phyloP scores from a whole-genome alignment of 352 stramenopile genomes.

The Phytophthora fragariae region DNA sequence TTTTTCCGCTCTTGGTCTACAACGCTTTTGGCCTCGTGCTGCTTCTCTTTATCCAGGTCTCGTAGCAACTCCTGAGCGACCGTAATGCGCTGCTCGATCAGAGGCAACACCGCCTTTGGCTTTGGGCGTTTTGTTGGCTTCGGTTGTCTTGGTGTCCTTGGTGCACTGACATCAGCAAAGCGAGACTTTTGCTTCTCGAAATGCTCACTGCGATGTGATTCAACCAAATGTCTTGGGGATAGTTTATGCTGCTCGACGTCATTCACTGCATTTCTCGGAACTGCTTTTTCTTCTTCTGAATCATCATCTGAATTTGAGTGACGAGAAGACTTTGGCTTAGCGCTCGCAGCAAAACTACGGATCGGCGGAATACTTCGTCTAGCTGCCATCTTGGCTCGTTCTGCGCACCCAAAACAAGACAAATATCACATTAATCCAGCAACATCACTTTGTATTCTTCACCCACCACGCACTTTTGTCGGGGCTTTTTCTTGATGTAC shows the following conservation, averaged over 20 bases:
- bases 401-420: conserved; percentile 4
- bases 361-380: conserved; percentile 20
- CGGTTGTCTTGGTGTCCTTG: neutral
- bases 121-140: conserved; percentile 7
- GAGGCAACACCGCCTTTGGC: conserved; percentile 4
- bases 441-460: neutral
- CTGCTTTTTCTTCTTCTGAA: conserved; percentile 31
- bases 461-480: conserved; percentile 1
- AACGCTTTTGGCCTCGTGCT: neutral
- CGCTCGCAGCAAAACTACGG: conserved; percentile 14
- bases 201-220: neutral
- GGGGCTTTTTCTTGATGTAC: neutral
- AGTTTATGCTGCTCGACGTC: neutral
- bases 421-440: neutral
- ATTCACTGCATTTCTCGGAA: conserved; percentile 8
- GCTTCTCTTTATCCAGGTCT: conserved; percentile 14
- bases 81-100: conserved; percentile 32
- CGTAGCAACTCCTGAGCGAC: conserved; percentile 16
- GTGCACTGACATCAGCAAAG: neutral
- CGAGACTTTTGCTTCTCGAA: neutral
- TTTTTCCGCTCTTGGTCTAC: neutral
- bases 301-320: conserved; percentile 4
- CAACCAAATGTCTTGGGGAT: neutral
- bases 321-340: conserved; percentile 2
- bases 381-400: conserved; percentile 9